phyloP scores from a whole-genome alignment of 1,284 basidiomycete genomes.

The Cryptococcus wingfieldii region DNA sequence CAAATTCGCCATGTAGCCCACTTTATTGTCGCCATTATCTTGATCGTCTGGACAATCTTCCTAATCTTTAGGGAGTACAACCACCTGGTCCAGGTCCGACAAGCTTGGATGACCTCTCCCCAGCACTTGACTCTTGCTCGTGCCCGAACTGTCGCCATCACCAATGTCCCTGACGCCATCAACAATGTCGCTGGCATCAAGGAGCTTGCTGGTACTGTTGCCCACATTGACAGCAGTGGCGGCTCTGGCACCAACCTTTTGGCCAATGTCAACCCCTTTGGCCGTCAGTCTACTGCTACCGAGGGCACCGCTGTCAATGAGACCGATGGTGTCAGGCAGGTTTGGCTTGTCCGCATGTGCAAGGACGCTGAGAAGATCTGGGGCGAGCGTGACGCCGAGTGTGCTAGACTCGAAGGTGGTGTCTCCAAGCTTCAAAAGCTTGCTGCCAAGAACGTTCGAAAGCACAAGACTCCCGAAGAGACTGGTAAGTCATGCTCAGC shows the following conservation, averaged over 20 bases:
- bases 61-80: slow-evolving; percentile 75
- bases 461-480: slow-evolving; percentile 47
- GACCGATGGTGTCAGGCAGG: slow-evolving; percentile 59
- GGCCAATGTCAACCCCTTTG: slow-evolving; percentile 3
- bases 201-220: slow-evolving; percentile 55
- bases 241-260: slow-evolving; percentile 2
- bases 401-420: slow-evolving; percentile 75
- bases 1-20: slow-evolving; percentile 68
- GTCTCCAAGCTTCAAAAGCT: slow-evolving; percentile 70
- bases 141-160: slow-evolving; percentile 82
- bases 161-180: slow-evolving; percentile 77
- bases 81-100: slow-evolving; percentile 75
- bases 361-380: slow-evolving; percentile 78
- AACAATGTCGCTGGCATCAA: slow-evolving; percentile 53
- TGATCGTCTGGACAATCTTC: slow-evolving; percentile 79
- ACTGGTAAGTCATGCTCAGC: slow-evolving; percentile 37
- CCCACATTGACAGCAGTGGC: slow-evolving; percentile 18
- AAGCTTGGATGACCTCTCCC: slow-evolving; percentile 73
- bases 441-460: slow-evolving; percentile 61
- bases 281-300: slow-evolving; percentile 18
- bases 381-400: slow-evolving; percentile 69
- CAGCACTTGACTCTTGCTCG: slow-evolving; percentile 70
- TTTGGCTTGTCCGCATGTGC: slow-evolving; percentile 85
- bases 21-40: slow-evolving; percentile 64
- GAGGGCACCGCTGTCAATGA: slow-evolving; percentile 53